A percentile compares a stretch with the other conserved stretches of the same genome.
Evolutionary conservation across 139 green algal species (phyloP).

Genomic region (Tetradesmus obliquus): DNA sequence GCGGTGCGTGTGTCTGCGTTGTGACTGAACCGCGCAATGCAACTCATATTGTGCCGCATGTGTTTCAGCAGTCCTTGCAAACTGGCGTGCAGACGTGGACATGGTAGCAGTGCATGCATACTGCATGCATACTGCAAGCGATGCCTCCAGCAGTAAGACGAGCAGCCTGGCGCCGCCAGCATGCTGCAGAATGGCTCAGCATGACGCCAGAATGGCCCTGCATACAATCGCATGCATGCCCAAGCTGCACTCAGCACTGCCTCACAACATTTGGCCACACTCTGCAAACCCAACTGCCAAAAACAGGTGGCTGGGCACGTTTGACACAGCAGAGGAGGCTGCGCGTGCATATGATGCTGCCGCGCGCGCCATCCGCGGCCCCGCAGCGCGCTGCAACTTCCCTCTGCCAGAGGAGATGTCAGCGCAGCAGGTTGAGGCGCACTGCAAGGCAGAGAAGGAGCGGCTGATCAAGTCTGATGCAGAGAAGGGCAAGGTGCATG

Average conservation of each 20-base stretch:
- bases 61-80: neutral
- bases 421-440: conserved; percentile 41
- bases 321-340: conserved; percentile 96
- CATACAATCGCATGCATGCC: neutral
- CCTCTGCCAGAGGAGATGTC: conserved; percentile 55
- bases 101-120: neutral
- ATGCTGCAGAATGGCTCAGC: neutral
- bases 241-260: neutral
- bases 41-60: neutral
- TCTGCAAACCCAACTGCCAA: conserved; percentile 37
- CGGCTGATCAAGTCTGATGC: conserved; percentile 33
- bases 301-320: conserved; percentile 95
- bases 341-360: conserved; percentile 95
- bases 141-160: neutral
- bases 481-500: conserved; percentile 39
- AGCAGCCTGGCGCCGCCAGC: neutral
- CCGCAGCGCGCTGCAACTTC: conserved; percentile 93
- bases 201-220: too few relatives aligned
- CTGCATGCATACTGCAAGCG: neutral
- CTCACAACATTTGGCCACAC: neutral
- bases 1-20: conserved; percentile 60
- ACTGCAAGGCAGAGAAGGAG: conserved; percentile 46
- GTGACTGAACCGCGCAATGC: neutral
- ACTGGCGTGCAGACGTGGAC: neutral
- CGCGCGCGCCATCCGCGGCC: conserved; percentile 88